Evolutionary conservation across 768 basidiomycete genomes (phyloP).

Genomic region (Tylopilus cervinicoccineus): DNA sequence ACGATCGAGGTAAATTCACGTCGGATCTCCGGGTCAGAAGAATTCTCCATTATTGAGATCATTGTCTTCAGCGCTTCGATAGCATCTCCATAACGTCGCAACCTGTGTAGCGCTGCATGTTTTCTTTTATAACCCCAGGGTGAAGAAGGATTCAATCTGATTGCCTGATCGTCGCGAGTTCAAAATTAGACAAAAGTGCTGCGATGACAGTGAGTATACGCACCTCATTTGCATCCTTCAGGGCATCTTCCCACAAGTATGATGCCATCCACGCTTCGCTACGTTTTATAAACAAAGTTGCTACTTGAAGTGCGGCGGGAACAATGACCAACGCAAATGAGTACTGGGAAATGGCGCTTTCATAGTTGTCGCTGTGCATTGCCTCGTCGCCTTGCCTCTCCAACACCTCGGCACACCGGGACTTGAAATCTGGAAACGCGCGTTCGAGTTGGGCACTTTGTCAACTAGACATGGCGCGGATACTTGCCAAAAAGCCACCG

Average conservation of each 20-base stretch:
- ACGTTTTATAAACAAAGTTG: constrained; percentile 10
- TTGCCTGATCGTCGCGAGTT: constrained; percentile 4
- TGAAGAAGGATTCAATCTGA: constrained; percentile 7
- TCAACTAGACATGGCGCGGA: background rate
- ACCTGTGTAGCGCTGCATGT: constrained; percentile 9
- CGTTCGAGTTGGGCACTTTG: background rate
- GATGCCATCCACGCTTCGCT: constrained; percentile 6
- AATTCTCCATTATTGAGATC: constrained; percentile 10
- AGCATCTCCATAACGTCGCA: constrained; percentile 12
- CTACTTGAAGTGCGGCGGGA: background rate
- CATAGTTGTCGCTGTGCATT: constrained; percentile 1
- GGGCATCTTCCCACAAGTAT: constrained; percentile 7
- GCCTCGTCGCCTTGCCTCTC: constrained; percentile 11
- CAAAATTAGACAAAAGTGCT: background rate
- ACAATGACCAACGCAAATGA: constrained; percentile 7
- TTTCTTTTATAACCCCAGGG: constrained; percentile 15
- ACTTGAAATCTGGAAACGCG: constrained; percentile 5
- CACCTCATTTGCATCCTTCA: constrained; percentile 19
- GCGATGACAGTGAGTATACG: background rate
- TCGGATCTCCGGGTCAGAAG: constrained; percentile 6
- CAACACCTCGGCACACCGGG: background rate
- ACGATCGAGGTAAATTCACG: constrained; percentile 1
- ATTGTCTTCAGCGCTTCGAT: constrained; percentile 5
- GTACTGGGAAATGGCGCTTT: constrained; percentile 6
- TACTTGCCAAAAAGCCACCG: constrained; percentile 12